phyloP scores from a whole-genome alignment of 2,329 filamentous ascomycete species.

The Epichloe bromicola region DNA sequence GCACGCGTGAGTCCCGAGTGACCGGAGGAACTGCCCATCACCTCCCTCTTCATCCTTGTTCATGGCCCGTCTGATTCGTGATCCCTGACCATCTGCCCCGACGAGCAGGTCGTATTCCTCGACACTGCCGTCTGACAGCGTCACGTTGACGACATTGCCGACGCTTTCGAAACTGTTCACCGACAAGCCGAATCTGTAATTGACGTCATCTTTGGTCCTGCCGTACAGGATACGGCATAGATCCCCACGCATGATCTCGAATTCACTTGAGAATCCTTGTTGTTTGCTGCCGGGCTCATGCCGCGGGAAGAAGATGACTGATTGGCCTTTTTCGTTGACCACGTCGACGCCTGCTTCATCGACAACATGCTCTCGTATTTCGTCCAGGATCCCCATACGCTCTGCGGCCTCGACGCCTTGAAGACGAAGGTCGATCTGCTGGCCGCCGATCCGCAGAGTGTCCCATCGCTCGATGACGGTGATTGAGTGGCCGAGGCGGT shows the following conservation, averaged over 20 bases:
- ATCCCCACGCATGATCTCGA: conserved; percentile 43
- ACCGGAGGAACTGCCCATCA: conserved; percentile 2
- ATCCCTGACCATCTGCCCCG: conserved; percentile 9
- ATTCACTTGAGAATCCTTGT: conserved; percentile 31
- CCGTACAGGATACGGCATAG: conserved; percentile 31
- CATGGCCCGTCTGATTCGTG: conserved; percentile 7
- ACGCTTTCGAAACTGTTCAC: background rate
- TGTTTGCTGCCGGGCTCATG: background rate
- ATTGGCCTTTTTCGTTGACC: conserved; percentile 26
- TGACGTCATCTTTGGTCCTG: conserved; percentile 12
- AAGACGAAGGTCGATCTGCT: conserved; percentile 33
- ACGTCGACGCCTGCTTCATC: conserved; percentile 36
- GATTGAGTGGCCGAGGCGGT: conserved; percentile 16
- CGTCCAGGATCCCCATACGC: conserved; percentile 25
- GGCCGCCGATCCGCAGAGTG: conserved; percentile 19
- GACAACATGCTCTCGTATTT: conserved; percentile 24
- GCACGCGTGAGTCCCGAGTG: conserved; percentile 15
- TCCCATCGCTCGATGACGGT: conserved; percentile 27
- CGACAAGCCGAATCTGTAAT: conserved; percentile 15
- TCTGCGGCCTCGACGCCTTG: conserved; percentile 27
- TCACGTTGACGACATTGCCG: conserved; percentile 7
- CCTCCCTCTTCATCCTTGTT: background rate
- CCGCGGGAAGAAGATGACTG: conserved; percentile 23
- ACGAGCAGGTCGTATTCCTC: conserved; percentile 9
- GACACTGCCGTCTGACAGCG: conserved; percentile 6